Evolutionary conservation across 306 rosid genomes (phyloP).

Genomic region (peach (Prunus persica)): DNA sequence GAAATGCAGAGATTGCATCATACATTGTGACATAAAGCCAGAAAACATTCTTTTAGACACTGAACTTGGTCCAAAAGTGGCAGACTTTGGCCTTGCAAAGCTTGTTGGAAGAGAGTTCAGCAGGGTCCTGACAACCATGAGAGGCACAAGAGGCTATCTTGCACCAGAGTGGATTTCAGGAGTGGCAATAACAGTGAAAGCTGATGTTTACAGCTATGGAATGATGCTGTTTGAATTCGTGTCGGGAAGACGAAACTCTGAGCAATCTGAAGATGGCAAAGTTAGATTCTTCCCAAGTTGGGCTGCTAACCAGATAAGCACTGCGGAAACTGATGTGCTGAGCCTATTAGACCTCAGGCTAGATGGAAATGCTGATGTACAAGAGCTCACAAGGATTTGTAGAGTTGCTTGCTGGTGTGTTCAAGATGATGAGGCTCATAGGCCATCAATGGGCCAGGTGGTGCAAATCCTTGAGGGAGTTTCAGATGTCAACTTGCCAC

Average conservation of each 20-base stretch:
- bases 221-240: constrained; percentile 88
- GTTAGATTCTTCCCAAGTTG: constrained; percentile 55
- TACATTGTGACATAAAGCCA: constrained; percentile 91
- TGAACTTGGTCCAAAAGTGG: constrained; percentile 68
- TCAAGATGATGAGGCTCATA: constrained; percentile 65
- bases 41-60: constrained; percentile 86
- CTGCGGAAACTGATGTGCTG: constrained; percentile 44
- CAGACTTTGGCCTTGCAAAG: constrained; percentile 91
- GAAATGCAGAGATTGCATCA: constrained; percentile 82
- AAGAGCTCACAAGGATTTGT: constrained; percentile 47
- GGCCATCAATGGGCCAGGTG: constrained; percentile 83
- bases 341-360: constrained; percentile 55
- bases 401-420: constrained; percentile 85
- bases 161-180: constrained; percentile 96
- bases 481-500: constrained; percentile 51
- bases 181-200: constrained; percentile 75
- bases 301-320: constrained; percentile 39
- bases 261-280: constrained; percentile 52
- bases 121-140: constrained; percentile 80
- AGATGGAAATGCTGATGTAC: constrained; percentile 44
- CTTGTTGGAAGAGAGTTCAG: constrained; percentile 84
- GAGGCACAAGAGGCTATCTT: constrained; percentile 94
- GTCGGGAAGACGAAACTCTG: constrained; percentile 76
- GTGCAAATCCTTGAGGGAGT: constrained; percentile 79
- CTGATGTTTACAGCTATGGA: constrained; percentile 90